phyloP scores from a whole-genome alignment of 306 rosid species.

The Lathyrus oleraceus region DNA sequence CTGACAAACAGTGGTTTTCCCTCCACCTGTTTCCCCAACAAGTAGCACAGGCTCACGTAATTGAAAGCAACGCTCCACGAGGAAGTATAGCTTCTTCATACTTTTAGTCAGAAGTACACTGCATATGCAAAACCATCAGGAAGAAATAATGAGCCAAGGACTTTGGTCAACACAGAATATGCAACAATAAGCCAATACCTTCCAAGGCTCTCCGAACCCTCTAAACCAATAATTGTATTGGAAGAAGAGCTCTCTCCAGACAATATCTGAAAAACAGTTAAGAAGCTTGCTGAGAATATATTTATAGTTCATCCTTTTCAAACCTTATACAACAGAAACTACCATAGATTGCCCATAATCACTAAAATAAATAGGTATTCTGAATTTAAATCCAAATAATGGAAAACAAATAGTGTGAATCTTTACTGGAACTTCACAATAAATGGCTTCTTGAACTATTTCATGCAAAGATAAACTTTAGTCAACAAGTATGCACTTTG shows the following conservation, averaged over 20 bases:
- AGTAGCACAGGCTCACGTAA: conserved; percentile 87
- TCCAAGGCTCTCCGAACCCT: conserved; percentile 40
- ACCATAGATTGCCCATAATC: neutral
- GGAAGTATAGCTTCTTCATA: conserved; percentile 78
- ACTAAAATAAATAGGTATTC: neutral
- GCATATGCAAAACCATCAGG: conserved; percentile 40
- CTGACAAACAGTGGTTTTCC: conserved; percentile 97
- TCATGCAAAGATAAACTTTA: conserved; percentile 2
- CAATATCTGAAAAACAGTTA: conserved; percentile 40
- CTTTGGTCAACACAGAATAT: conserved; percentile 3
- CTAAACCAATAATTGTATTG: conserved; percentile 38
- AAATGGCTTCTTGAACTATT: neutral
- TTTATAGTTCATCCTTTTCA: neutral
- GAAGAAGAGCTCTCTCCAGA: conserved; percentile 40
- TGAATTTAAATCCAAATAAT: neutral
- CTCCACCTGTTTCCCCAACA: conserved; percentile 98
- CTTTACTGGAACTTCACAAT: neutral
- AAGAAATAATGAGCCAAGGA: conserved; percentile 12
- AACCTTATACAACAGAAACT: neutral
- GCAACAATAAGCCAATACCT: conserved; percentile 48
- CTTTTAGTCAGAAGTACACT: conserved; percentile 68
- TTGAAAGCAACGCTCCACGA: conserved; percentile 73
- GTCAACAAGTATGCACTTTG: neutral
- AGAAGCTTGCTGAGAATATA: conserved; percentile 16
- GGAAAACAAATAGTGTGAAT: neutral